phyloP scores from a whole-genome alignment of 208 protist genomes.

The Kentomonas sorsogonicus region DNA sequence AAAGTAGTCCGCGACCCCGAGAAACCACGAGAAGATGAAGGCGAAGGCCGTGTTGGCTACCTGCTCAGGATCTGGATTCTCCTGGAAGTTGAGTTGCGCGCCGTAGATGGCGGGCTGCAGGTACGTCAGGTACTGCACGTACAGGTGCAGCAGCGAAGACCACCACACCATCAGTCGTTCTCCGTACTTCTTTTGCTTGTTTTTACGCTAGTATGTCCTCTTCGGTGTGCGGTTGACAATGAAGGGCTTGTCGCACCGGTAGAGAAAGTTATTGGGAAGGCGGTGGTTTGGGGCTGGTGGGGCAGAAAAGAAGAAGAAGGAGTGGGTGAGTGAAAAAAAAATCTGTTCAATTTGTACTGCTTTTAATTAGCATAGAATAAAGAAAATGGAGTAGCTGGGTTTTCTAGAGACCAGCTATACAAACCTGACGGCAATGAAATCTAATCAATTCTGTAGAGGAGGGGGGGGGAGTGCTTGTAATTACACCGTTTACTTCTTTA shows the following conservation, averaged over 20 bases:
- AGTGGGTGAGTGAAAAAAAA: not conserved
- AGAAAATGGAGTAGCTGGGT: no score
- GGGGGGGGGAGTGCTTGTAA: no score
- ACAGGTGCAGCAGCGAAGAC: slow-evolving; percentile 24
- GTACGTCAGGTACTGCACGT: slow-evolving; percentile 57
- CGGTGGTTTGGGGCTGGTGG: no score
- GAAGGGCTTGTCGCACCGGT: no score
- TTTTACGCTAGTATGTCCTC: slow-evolving; percentile 3
- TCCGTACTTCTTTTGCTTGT: not conserved
- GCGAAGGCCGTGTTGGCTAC: slow-evolving; percentile 66
- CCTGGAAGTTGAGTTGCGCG: slow-evolving; percentile 40
- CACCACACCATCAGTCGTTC: slow-evolving; percentile 7
- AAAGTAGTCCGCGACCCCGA: slow-evolving; percentile 46
- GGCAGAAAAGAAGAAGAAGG: slow-evolving; percentile 6
- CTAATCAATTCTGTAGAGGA: no score
- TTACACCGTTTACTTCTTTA: no score
- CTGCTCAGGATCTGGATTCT: slow-evolving; percentile 31
- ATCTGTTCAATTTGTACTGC: not conserved
- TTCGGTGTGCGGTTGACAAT: no score
- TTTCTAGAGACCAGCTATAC: no score
- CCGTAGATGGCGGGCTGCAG: slow-evolving; percentile 57
- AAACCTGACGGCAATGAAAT: no score
- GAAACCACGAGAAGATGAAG: slow-evolving; percentile 61
- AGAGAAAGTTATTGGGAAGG: no score
- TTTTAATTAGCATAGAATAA: no score